Evolutionary conservation across 108 stramenopile genomes (phyloP).

Genomic region (Skeletonema grethae): DNA sequence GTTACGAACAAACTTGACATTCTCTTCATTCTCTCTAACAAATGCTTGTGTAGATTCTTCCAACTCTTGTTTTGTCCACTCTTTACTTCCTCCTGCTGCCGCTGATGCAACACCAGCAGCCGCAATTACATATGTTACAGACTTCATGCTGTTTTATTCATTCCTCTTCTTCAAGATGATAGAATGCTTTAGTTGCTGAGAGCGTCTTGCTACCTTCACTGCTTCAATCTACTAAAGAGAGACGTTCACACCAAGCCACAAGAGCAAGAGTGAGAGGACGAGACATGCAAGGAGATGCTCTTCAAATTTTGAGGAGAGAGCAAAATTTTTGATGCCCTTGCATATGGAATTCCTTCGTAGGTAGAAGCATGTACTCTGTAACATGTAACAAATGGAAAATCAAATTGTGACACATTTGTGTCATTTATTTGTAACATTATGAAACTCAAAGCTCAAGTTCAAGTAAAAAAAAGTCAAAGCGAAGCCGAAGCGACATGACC

Average conservation of each 20-base stretch:
- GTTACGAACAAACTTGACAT: background rate
- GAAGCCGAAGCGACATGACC: too few relatives aligned
- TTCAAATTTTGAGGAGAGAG: background rate
- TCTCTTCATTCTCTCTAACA: background rate
- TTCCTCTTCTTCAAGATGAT: background rate
- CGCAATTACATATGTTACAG: background rate
- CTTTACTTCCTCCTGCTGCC: background rate
- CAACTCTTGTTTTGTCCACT: background rate
- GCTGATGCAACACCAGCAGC: slow-evolving; percentile 2
- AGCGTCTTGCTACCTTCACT: background rate
- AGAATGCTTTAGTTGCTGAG: background rate
- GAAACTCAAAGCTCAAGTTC: too few relatives aligned
- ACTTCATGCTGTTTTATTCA: background rate
- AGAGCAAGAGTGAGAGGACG: too few relatives aligned
- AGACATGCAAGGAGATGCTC: too few relatives aligned
- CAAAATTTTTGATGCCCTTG: too few relatives aligned
- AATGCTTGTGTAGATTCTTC: background rate
- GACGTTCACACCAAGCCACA: too few relatives aligned
- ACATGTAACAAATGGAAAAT: too few relatives aligned
- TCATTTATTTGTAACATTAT: too few relatives aligned
- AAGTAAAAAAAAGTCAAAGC: too few relatives aligned
- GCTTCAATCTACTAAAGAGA: background rate
- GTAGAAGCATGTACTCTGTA: background rate
- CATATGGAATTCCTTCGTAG: background rate
- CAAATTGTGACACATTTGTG: too few relatives aligned